phyloP scores from a whole-genome alignment of 306 rosid genomes.

The Abrus precatorius region DNA sequence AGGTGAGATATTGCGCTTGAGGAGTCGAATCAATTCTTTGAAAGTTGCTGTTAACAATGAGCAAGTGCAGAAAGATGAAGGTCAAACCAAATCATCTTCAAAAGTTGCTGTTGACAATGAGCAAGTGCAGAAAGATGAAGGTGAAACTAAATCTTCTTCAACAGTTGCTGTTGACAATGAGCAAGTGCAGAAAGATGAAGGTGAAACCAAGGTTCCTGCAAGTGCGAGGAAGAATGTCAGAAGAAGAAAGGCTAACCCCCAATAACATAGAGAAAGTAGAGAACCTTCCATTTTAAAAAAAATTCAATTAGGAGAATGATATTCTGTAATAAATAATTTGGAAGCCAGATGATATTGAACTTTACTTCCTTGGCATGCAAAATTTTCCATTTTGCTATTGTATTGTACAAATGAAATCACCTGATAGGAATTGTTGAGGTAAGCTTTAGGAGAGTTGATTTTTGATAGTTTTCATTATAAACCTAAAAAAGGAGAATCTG shows the following conservation, averaged over 20 bases:
- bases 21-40: conserved; percentile 49
- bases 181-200: conserved; percentile 42
- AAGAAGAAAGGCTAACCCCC: conserved; percentile 54
- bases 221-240: conserved; percentile 44
- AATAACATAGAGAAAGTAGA: conserved; percentile 40
- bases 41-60: conserved; percentile 48
- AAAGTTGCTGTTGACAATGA: conserved; percentile 48
- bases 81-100: conserved; percentile 32
- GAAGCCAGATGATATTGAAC: conserved; percentile 39
- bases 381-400: conserved; percentile 33
- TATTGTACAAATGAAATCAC: conserved; percentile 43
- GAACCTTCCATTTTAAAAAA: conserved; percentile 4
- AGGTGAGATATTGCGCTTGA: conserved; percentile 69
- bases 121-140: conserved; percentile 44
- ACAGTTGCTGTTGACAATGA: conserved; percentile 47
- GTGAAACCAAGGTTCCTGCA: conserved; percentile 44
- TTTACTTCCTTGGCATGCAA: conserved; percentile 28
- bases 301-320: conserved; percentile 2
- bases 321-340: conserved; percentile 27
- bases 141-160: conserved; percentile 29
- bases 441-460: conserved; percentile 1
- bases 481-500: neutral
- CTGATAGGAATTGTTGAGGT: conserved; percentile 4
- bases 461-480: conserved; percentile 6
- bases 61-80: conserved; percentile 44